A percentile compares a stretch with the other conserved stretches of the same genome.
phyloP scores from a whole-genome alignment of 805 yeast genomes.

The Ogataea zsoltii region DNA sequence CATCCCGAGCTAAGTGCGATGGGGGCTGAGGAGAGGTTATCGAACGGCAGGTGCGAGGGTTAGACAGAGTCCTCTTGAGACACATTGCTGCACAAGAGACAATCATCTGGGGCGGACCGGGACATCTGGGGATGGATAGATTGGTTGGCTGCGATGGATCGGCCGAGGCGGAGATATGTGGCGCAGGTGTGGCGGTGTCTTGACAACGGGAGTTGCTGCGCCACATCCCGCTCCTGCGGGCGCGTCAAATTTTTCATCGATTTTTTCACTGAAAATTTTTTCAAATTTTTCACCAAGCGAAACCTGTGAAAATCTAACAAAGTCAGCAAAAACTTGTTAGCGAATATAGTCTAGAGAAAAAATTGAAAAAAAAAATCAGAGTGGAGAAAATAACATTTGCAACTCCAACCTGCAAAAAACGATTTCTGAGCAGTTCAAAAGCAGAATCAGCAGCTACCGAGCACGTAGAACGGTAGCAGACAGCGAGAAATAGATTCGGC shows the following conservation, averaged over 20 bases:
- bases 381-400: neutral
- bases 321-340: conserved; percentile 8
- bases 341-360: conserved; percentile 2
- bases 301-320: conserved; percentile 14
- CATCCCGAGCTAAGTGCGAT: no score
- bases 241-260: neutral
- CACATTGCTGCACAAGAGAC: no score
- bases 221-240: neutral
- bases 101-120: no score
- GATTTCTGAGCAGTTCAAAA: neutral
- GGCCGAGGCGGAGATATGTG: no score
- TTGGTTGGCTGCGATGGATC: no score
- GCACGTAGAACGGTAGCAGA: conserved; percentile 3
- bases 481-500: neutral
- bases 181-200: neutral
- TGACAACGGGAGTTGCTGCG: no score
- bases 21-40: no score
- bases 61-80: no score
- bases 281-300: conserved; percentile 13
- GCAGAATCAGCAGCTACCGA: conserved; percentile 1
- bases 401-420: conserved; percentile 4
- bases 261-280: conserved; percentile 13
- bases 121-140: neutral
- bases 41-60: no score
- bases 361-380: conserved; percentile 1